A percentile compares a stretch with the other conserved stretches of the same genome.
phyloP scores from a whole-genome alignment of 2,329 filamentous ascomycete genomes.

The Eutypella sp. region DNA sequence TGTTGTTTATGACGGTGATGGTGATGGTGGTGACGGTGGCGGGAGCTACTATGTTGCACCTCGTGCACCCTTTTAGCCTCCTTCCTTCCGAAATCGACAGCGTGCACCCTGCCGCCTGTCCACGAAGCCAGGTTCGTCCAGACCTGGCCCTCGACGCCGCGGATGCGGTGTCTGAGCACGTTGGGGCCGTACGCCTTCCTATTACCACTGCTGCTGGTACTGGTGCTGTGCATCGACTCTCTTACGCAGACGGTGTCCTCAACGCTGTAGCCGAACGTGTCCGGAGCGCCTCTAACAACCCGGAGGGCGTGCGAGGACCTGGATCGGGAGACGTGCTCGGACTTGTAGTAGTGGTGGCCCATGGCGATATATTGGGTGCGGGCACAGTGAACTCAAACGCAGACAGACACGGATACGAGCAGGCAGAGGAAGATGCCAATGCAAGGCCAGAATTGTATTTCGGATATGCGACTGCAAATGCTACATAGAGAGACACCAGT shows the following conservation, averaged over 20 bases:
- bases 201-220: neutral
- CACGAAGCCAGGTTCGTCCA: slow-evolving; percentile 1
- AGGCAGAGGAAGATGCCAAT: neutral
- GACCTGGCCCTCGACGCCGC: neutral
- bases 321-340: neutral
- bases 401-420: too few relatives aligned
- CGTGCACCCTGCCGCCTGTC: slow-evolving; percentile 1
- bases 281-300: neutral
- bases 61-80: neutral
- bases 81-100: slow-evolving; percentile 2
- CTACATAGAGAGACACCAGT: too few relatives aligned
- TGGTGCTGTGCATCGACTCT: neutral
- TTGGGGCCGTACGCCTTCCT: neutral
- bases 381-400: neutral
- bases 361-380: too few relatives aligned
- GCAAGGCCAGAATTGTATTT: too few relatives aligned
- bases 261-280: neutral
- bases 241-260: neutral
- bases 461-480: too few relatives aligned
- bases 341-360: neutral
- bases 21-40: neutral
- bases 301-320: neutral
- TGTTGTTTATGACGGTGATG: neutral
- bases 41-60: neutral
- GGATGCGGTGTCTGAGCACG: neutral